Evolutionary conservation across 2,329 filamentous ascomycete species (phyloP).

Genomic region (Colletotrichum sp.): DNA sequence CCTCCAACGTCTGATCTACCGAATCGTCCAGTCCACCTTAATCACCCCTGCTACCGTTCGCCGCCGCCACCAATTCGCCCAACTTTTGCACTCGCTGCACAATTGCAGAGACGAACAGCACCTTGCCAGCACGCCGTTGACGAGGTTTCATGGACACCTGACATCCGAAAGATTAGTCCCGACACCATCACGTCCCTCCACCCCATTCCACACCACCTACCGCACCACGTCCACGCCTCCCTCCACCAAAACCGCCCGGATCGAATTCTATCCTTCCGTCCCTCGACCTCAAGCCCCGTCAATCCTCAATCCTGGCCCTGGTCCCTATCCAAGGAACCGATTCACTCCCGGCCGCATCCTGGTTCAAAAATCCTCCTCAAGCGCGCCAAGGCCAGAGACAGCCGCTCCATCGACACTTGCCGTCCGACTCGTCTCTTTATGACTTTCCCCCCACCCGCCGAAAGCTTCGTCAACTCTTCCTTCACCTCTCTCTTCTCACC

Average conservation of each 20-base stretch:
- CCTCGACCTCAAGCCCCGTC: neutral
- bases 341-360: conserved; percentile 10
- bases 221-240: conserved; percentile 3
- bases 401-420: neutral
- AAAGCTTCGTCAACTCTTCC: conserved; percentile 23
- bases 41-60: conserved; percentile 12
- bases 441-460: conserved; percentile 38
- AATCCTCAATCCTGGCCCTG: neutral
- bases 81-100: neutral
- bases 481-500: conserved; percentile 28
- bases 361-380: conserved; percentile 13
- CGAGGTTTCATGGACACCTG: conserved; percentile 43
- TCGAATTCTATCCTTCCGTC: conserved; percentile 14
- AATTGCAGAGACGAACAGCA: conserved; percentile 14
- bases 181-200: neutral
- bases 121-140: conserved; percentile 27
- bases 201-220: neutral
- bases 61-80: conserved; percentile 23
- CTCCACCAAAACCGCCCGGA: conserved; percentile 4
- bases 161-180: conserved; percentile 35
- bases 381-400: conserved; percentile 12
- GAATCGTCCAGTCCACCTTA: conserved; percentile 10
- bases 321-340: conserved; percentile 2
- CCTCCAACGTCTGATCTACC: conserved; percentile 50
- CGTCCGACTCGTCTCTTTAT: conserved; percentile 38